Evolutionary conservation across 1,139 yeast species (phyloP).

Genomic region (Candida mesenterica): DNA sequence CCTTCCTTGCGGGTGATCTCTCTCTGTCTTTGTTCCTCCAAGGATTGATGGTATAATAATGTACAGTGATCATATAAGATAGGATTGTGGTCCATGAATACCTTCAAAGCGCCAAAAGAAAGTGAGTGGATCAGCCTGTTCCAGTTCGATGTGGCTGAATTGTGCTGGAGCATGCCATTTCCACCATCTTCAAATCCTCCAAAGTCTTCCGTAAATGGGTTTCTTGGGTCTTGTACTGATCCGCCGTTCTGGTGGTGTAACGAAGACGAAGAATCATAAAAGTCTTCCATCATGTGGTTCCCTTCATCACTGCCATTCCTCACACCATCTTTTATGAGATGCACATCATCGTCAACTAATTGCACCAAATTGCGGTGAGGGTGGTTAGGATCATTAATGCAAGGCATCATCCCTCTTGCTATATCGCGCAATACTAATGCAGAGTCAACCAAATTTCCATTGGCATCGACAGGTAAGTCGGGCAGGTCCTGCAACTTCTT

Average conservation of each 20-base stretch:
- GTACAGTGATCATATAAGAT: conserved; percentile 90
- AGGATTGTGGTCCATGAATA: conserved; percentile 92
- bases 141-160: conserved; percentile 64
- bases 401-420: conserved; percentile 19
- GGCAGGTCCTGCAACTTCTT: conserved; percentile 44
- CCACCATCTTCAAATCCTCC: conserved; percentile 17
- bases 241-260: conserved; percentile 27
- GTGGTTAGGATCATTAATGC: conserved; percentile 18
- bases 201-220: conserved; percentile 15
- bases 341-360: conserved; percentile 8
- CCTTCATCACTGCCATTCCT: conserved; percentile 12
- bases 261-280: conserved; percentile 42
- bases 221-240: conserved; percentile 7
- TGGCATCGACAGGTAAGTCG: conserved; percentile 43
- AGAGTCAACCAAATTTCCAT: conserved; percentile 45
- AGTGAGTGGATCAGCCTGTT: conserved; percentile 88
- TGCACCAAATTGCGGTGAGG: conserved; percentile 19
- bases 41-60: conserved; percentile 72
- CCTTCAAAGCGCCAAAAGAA: conserved; percentile 87
- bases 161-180: conserved; percentile 27
- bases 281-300: conserved; percentile 43
- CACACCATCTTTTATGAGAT: conserved; percentile 10
- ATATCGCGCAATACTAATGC: conserved; percentile 33
- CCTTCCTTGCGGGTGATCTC: conserved; percentile 65
- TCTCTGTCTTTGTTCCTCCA: conserved; percentile 62